Conservation (phyloP, 2,329 filamentous ascomycete species). For the Geosmithia flava region DNA sequence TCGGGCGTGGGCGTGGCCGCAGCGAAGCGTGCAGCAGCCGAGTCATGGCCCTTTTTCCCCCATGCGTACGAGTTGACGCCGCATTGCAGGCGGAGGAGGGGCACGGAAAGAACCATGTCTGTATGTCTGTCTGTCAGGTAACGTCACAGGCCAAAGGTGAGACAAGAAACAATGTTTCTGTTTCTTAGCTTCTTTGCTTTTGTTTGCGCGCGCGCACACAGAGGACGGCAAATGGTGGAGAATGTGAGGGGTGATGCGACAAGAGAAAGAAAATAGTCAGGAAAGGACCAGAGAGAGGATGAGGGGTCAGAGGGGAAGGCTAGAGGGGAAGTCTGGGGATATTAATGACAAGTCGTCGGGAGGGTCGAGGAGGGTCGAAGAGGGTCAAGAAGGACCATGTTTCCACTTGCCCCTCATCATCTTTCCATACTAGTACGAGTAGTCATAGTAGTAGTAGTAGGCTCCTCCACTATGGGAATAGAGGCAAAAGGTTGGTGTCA, state of each 20-base stretch:
- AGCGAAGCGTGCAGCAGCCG: conserved; percentile 80
- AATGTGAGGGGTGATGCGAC: too few relatives aligned
- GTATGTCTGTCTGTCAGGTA: background rate
- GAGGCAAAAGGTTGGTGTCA: too few relatives aligned
- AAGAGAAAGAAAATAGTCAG: too few relatives aligned
- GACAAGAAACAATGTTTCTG: background rate
- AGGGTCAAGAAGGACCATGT: too few relatives aligned
- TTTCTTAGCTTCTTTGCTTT: background rate
- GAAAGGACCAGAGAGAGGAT: too few relatives aligned
- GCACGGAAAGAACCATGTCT: conserved; percentile 49
- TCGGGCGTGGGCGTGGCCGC: conserved; percentile 66
- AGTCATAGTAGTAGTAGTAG: too few relatives aligned
- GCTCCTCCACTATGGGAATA: too few relatives aligned
- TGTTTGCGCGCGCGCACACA: background rate
- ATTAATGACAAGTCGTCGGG: conserved; percentile 22
- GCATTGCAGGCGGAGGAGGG: conserved; percentile 74
- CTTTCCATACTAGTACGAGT: too few relatives aligned
- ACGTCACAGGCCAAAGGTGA: background rate
- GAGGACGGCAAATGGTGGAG: too few relatives aligned
- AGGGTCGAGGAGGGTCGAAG: too few relatives aligned
- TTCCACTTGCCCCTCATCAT: too few relatives aligned
- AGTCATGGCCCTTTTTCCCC: conserved; percentile 85
- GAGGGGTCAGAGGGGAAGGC: too few relatives aligned
- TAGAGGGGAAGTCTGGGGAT: conserved; percentile 16
- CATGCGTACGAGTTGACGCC: conserved; percentile 98